Evolutionary conservation across 148 eudicot genomes (phyloP).

Genomic region (Chenopodium suecicum): DNA sequence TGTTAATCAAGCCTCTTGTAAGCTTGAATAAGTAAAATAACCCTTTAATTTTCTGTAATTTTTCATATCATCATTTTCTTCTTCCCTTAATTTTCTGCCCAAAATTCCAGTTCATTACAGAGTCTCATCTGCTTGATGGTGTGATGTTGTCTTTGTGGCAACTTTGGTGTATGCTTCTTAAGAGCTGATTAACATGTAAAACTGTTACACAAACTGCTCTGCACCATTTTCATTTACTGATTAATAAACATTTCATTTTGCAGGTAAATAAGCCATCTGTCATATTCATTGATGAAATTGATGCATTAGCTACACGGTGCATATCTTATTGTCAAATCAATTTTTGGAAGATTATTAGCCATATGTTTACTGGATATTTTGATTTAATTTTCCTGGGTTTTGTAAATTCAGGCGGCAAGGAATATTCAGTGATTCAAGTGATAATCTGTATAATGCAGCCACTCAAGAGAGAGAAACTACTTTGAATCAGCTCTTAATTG

Average conservation of each 20-base stretch:
- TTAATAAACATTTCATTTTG: constrained; percentile 9
- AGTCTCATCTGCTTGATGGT: background rate
- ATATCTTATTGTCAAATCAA: constrained; percentile 9
- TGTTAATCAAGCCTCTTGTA: no score
- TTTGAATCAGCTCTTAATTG: constrained; percentile 84
- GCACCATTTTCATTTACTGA: background rate
- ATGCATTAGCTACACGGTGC: constrained; percentile 87
- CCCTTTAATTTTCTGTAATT: no score
- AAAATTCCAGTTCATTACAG: background rate
- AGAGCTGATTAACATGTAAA: background rate
- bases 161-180: background rate
- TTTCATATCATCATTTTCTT: no score
- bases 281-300: constrained; percentile 92
- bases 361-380: background rate
- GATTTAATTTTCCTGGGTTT: background rate
- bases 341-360: background rate
- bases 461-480: constrained; percentile 98
- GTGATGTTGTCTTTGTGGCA: background rate
- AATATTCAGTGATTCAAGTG: constrained; percentile 49
- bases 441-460: constrained; percentile 64
- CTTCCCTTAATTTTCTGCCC: no score
- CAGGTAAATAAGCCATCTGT: constrained; percentile 96
- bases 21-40: no score
- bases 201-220: background rate
- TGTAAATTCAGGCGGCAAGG: constrained; percentile 72